Percentiles rank a stretch among this genome's conserved stretches.
phyloP scores from a whole-genome alignment of 2,329 filamentous ascomycete genomes.

The Xylariales sp. region DNA sequence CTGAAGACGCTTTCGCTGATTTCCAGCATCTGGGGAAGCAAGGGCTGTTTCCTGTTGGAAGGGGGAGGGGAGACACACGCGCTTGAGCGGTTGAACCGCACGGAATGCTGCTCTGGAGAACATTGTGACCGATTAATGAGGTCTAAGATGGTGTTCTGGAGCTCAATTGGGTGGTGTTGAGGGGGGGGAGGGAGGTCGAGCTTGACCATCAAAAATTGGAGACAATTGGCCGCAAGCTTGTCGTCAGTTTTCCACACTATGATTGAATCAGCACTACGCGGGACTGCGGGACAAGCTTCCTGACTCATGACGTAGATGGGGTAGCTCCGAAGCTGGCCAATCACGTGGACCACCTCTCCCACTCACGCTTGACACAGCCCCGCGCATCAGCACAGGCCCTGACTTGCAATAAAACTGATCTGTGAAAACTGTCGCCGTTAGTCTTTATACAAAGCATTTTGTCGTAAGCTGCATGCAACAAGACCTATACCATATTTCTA shows the following conservation, averaged over 20 bases:
- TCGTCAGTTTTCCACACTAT: constrained; percentile 4
- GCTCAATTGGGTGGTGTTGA: constrained; percentile 7
- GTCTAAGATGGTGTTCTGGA: constrained; percentile 1
- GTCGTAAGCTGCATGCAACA: too few species aligned
- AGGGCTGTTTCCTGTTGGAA: constrained; percentile 16
- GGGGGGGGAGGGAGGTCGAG: too few species aligned
- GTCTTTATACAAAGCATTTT: too few species aligned
- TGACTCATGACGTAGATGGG: constrained; percentile 4
- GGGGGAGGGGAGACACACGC: constrained; percentile 38
- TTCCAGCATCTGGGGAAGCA: constrained; percentile 13
- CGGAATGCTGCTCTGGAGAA: constrained; percentile 53
- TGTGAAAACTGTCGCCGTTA: too few species aligned
- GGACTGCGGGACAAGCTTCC: background rate
- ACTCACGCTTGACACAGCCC: too few species aligned
- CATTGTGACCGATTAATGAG: constrained; percentile 36
- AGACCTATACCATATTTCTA: too few species aligned
- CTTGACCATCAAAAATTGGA: too few species aligned
- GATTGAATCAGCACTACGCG: constrained; percentile 1
- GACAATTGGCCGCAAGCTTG: background rate
- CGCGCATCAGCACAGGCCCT: too few species aligned
- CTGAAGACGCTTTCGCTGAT: constrained; percentile 3
- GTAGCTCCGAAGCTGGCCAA: too few species aligned
- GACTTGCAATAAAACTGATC: too few species aligned
- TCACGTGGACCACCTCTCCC: too few species aligned
- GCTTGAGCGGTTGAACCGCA: constrained; percentile 50